Base-by-base conservation (phyloP, 2,329 filamentous ascomycete genomes). In the Xylariaceae sp. region DNA sequence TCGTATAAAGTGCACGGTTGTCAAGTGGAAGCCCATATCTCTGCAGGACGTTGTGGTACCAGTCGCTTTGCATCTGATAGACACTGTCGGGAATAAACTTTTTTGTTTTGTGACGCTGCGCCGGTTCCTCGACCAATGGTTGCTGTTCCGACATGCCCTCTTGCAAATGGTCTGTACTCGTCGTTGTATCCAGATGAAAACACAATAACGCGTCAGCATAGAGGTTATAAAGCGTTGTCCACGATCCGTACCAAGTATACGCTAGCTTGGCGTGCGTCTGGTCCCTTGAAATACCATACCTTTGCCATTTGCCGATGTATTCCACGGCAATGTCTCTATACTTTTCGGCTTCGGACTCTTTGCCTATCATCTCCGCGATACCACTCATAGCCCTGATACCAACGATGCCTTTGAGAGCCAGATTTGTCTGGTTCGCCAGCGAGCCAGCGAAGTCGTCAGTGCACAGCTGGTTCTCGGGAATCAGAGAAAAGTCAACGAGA, bases 1-100 rank as follows among this genome's bases (percentile, higher is more conserved):
- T 96, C 33, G 89, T 87, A 69, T 94, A 94, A 3, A 93, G 70
- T 69, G 94, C 89, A 41, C 90, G 82, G 60, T 82, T 88, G 70
- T 96, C 90, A 7, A 96, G 80, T 0, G 90, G 90, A 3, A 96
- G 73, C 1, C 90, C 90, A 68, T 93, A 95, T 62, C 82, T 84
- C 68, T 95, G 89, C 59, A 89, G 81, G 10, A 93, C 89, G 13
- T 82, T 79, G 57, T 82, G 77, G 72, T 95, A 96, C 89, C 88
- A 95, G 53, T 85, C 77, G 43, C 87, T 91, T 66, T 95, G 89
- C 58, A 85, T 83, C 61, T 83, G 81, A 75, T 96, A 96, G 60
- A 95, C 80, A 62, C 79, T 78, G 57, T 86, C 80, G 1, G 89
- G 87, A 45, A 96, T 86, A 69, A 94, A 90, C 3, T 60, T 60